Evolutionary conservation across 306 rosid species (phyloP).

Genomic region (Calophaca sinica): DNA sequence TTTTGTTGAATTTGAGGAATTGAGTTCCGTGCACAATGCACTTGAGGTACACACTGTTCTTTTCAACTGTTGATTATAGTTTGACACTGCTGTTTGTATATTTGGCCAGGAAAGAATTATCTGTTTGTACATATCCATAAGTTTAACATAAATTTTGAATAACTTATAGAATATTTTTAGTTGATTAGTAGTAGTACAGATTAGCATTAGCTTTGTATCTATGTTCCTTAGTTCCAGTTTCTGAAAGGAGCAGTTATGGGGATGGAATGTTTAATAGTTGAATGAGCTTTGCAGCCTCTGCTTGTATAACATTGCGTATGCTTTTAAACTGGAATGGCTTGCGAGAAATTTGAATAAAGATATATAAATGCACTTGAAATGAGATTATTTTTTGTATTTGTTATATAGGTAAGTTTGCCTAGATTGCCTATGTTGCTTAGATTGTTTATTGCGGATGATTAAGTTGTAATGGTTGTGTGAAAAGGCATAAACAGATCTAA

Average conservation of each 20-base stretch:
- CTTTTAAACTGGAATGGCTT: not conserved
- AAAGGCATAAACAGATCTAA: too few relatives aligned
- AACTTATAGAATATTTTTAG: constrained; percentile 3
- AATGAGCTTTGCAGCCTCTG: not conserved
- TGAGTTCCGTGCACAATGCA: constrained; percentile 79
- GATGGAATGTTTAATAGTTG: constrained; percentile 2
- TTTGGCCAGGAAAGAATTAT: constrained; percentile 29
- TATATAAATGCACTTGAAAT: not conserved
- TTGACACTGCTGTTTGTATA: constrained; percentile 17
- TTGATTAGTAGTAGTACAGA: constrained; percentile 18
- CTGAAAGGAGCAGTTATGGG: constrained; percentile 27
- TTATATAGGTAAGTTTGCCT: too few relatives aligned
- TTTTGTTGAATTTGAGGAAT: constrained; percentile 88
- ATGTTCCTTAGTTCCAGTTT: constrained; percentile 25
- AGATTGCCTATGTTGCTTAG: too few relatives aligned
- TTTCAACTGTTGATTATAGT: constrained; percentile 36
- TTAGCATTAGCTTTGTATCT: not conserved
- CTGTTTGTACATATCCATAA: not conserved
- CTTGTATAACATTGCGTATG: not conserved
- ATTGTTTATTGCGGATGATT: too few relatives aligned
- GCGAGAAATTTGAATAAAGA: not conserved
- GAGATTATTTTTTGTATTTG: too few relatives aligned
- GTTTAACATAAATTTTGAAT: not conserved
- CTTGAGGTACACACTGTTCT: constrained; percentile 66
- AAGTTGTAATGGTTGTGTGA: too few relatives aligned